Evolutionary conservation across 2,329 filamentous ascomycete species (phyloP).

Genomic region (Simplicillium aogashimaense): DNA sequence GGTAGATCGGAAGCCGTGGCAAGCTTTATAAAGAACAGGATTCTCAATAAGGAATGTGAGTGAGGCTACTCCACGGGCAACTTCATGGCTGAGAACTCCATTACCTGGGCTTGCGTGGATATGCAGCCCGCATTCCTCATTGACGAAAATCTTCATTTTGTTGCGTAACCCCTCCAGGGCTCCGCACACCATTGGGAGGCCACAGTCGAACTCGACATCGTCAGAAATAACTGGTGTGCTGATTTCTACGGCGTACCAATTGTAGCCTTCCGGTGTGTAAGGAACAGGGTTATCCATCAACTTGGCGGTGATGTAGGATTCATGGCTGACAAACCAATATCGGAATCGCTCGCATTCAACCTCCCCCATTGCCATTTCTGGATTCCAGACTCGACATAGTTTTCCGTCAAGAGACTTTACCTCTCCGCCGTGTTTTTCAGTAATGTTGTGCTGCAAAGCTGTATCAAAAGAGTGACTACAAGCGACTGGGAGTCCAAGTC

Average conservation of each 20-base stretch:
- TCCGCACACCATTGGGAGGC: conserved; percentile 12
- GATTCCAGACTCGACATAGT: conserved; percentile 12
- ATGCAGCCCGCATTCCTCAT: conserved; percentile 15
- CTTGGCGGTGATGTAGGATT: conserved; percentile 13
- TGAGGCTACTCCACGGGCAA: conserved; percentile 11
- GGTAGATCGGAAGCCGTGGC: conserved; percentile 12
- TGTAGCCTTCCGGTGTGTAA: conserved; percentile 10
- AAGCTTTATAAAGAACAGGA: conserved; percentile 11
- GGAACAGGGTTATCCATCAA: conserved; percentile 7
- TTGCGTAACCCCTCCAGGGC: conserved; percentile 9
- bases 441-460: too few relatives aligned
- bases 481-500: conserved; percentile 9
- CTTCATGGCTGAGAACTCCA: conserved; percentile 8
- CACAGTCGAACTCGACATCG: conserved; percentile 9
- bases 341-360: conserved; percentile 4
- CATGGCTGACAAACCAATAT: conserved; percentile 13
- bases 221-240: conserved; percentile 14
- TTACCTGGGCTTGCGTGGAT: conserved; percentile 13
- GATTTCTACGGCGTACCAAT: conserved; percentile 16
- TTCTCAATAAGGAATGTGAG: conserved; percentile 14
- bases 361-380: neutral
- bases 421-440: neutral
- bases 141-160: conserved; percentile 13
- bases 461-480: too few relatives aligned
- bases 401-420: neutral